Evolutionary conservation across 192 early-diverging fungal species (phyloP), one percentile per base, ranked within the genome.

Genomic region (Rhizophagus prolifer): DNA sequence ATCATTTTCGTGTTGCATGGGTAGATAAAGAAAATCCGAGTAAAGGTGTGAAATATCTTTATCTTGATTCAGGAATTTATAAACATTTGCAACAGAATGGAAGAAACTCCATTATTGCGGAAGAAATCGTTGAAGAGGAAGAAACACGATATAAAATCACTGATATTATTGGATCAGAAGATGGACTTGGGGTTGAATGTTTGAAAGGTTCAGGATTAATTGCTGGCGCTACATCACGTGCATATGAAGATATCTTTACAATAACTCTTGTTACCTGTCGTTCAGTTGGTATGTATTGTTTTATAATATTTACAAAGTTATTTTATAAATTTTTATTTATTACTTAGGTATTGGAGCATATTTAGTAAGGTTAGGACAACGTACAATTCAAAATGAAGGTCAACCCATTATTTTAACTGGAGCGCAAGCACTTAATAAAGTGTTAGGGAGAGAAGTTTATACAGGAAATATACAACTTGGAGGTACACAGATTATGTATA

Each of bases 401-500:
- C 95, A 96, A 74, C 97, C 97, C 34, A 98, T 99, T 80, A 98
- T 99, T 72, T 88, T 99, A 82, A 99, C 97, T 3, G 97, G 97
- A 74, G 96, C 96, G 19, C 93, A 91, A 10, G 96, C 97, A 31
- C 84, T 99, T 64, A 99, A 99, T 91, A 99, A 99, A 87, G 94
- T 99, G 1, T 88, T 98, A 54, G 97, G 97, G 71, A 92, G 96
- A 67, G 95, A 99, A 79, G 97, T 99, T 2, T 99, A 99, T 85
- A 92, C 96, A 21, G 96, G 95, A 50, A 99, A 99, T 86, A 79
- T 99, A 82, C 97, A 99, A 84, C 88, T 99, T 30, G 97, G 97
- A 71, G 97, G 97, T 63, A 98, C 96, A 30, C 96, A 97, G 85
- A 97, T 99, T 85, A 99, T 99, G 97, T 94, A 93, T 89, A 94